Evolutionary conservation across 1,284 basidiomycete species (phyloP), one percentile per base, ranked within the genome.

Genomic region (Tranzscheliella williamsii): DNA sequence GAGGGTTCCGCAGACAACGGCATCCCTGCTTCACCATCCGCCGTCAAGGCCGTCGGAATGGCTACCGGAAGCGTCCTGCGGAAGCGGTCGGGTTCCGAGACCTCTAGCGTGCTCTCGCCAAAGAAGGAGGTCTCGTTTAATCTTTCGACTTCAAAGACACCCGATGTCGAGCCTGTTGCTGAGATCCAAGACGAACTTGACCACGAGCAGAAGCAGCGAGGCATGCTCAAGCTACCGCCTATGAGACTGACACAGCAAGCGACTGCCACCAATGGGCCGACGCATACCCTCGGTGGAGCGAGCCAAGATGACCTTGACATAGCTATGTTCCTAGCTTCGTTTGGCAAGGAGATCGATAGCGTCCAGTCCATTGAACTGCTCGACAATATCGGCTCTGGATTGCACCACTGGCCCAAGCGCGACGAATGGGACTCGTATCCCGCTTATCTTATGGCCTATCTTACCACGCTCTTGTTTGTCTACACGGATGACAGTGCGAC

Each of bases 61-160:
- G n/a, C n/a, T n/a, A n/a, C n/a, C n/a, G n/a, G n/a, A n/a, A 32
- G 57, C 23, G 57, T 61, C n/a, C 22, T 61, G 42, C 42, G 51
- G 17, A 61, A 54, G 46, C 45, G 57, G 1, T 31, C 21, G 21
- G 32, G 46, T 15, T 43, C 42, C 13, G 31, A 42, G n/a, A 46
- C 31, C 6, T 37, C 29, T 12, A 9, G 9, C 32, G 24, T 48
- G 5, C 23, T 44, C 9, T 46, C 57, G 34, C 45, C 39, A 3
- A 44, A 33, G 46, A 61, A 61, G 43, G 57, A 61, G 33, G 57
- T 61, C 2, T 61, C 57, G 18, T 61, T 61, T 22, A 46, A 61
- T 18, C 36, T 61, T 20, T 27, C 8, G n/a, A 27, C 37, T 3
- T 21, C 23, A 3, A 38, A 39, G 26, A 42, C 53, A 12, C 45